Percentiles rank a stretch among this genome's conserved stretches.
Conservation (phyloP, 306 rosid genomes). For the Corylus americana region DNA sequence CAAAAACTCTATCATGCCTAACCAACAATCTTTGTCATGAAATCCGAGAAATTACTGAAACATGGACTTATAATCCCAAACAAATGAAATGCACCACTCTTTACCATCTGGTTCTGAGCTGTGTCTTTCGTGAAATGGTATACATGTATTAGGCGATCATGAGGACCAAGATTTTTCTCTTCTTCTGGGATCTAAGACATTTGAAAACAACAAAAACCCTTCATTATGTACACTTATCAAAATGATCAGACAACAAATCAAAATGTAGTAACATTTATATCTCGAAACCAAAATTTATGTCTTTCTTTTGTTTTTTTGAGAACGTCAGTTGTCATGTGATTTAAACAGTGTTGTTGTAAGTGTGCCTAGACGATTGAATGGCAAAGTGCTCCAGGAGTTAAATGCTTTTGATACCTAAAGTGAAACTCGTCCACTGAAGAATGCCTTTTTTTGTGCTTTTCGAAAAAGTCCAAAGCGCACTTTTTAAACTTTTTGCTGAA, state of each 20-base stretch:
- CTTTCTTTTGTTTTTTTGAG: too few species aligned
- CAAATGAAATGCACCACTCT: conserved; percentile 9
- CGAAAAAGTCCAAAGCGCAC: neutral
- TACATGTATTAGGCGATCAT: conserved; percentile 81
- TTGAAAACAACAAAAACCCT: conserved; percentile 5
- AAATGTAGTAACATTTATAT: neutral
- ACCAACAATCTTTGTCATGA: neutral
- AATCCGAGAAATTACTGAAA: neutral
- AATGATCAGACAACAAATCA: neutral
- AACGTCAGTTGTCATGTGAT: neutral
- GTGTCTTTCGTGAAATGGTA: conserved; percentile 87
- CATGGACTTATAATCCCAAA: conserved; percentile 16
- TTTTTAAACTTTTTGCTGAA: neutral
- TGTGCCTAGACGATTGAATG: neutral
- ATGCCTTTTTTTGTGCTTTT: neutral
- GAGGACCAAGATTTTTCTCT: conserved; percentile 74
- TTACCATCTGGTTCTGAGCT: conserved; percentile 77
- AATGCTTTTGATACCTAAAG: neutral
- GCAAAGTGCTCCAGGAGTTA: neutral
- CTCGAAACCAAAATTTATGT: neutral
- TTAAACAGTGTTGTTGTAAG: neutral
- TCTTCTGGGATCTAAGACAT: conserved; percentile 72
- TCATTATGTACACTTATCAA: neutral
- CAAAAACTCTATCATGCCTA: conserved; percentile 1
- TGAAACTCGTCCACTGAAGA: neutral